These are phyloP conservation scores for Emydomyces testavorans DNA, from an alignment of 2,329 filamentous ascomycete species.

Conservation along the genomic window DNA sequence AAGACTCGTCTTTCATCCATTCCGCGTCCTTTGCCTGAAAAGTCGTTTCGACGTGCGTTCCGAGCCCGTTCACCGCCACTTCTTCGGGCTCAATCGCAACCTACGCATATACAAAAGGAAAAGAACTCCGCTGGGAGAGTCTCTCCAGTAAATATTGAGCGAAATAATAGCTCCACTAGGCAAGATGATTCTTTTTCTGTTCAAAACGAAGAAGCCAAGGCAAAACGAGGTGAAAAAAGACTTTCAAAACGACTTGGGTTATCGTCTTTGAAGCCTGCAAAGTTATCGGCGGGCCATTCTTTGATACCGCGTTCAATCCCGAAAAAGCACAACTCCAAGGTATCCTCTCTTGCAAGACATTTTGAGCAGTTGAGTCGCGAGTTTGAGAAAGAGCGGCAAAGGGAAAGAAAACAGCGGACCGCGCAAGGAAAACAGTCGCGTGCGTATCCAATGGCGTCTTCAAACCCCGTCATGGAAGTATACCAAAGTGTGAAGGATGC, in stretches of 20 bases:
- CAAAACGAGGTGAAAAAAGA: constrained; percentile 54
- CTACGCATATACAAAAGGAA: constrained; percentile 25
- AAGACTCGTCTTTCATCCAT: constrained; percentile 28
- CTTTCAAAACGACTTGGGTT: constrained; percentile 62
- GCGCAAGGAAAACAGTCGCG: constrained; percentile 65
- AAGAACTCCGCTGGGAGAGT: constrained; percentile 11
- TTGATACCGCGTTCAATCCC: constrained; percentile 80
- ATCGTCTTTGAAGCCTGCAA: constrained; percentile 49
- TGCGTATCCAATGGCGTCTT: constrained; percentile 78
- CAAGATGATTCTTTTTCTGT: not conserved
- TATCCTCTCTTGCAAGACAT: constrained; percentile 85
- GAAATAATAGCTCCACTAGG: not conserved
- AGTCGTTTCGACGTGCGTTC: constrained; percentile 27
- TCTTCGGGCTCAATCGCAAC: constrained; percentile 42
- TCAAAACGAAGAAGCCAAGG: constrained; percentile 14
- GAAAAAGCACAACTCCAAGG: constrained; percentile 57
- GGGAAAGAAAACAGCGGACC: constrained; percentile 66
- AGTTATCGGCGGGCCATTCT: constrained; percentile 46
- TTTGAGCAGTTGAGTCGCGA: constrained; percentile 95
- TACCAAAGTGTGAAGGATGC: constrained; percentile 91
- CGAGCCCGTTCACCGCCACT: constrained; percentile 38
- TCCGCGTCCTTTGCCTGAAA: constrained; percentile 28
- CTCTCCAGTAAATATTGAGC: not conserved
- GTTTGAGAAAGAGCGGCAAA: constrained; percentile 86
- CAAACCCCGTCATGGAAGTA: constrained; percentile 92